Evolutionary conservation across 2,329 filamentous ascomycete genomes (phyloP).

Genomic region (Epichloe brachyelytri): DNA sequence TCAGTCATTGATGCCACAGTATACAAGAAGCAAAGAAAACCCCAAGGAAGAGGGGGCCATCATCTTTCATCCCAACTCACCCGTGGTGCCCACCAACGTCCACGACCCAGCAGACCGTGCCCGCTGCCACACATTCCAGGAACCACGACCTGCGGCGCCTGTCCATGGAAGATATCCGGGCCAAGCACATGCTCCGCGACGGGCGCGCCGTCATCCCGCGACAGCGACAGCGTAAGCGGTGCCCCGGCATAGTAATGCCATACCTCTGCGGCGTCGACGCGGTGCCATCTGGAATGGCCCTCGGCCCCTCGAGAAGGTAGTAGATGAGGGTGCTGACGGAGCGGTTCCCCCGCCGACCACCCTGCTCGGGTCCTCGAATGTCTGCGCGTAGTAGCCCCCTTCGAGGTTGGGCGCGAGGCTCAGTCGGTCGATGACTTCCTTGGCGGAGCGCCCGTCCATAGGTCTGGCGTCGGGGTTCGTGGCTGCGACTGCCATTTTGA

Average conservation of each 20-base stretch:
- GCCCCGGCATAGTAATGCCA: constrained; percentile 44
- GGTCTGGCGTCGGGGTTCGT: too few species aligned
- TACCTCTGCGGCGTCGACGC: constrained; percentile 31
- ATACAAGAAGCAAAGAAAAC: too few species aligned
- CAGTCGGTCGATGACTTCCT: constrained; percentile 29
- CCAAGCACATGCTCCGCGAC: constrained; percentile 21
- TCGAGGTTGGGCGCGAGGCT: constrained; percentile 30
- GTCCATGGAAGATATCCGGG: constrained; percentile 24
- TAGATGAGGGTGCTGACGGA: constrained; percentile 37
- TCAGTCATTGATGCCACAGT: not conserved
- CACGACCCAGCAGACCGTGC: constrained; percentile 24
- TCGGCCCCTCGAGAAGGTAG: constrained; percentile 32
- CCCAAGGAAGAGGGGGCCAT: not conserved
- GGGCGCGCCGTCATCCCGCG: constrained; percentile 25
- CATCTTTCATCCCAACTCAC: constrained; percentile 2
- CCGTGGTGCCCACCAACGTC: constrained; percentile 30
- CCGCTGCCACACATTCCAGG: constrained; percentile 29
- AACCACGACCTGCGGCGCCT: constrained; percentile 32
- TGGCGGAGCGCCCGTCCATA: constrained; percentile 11
- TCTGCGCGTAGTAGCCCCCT: constrained; percentile 36
- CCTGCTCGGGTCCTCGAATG: constrained; percentile 26
- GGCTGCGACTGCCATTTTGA: not conserved
- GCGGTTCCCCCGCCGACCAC: constrained; percentile 15
- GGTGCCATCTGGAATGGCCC: constrained; percentile 35
- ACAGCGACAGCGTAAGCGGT: constrained; percentile 31